Base-by-base conservation (phyloP, 129 eudicot species). In the Flaveria trinervia region DNA sequence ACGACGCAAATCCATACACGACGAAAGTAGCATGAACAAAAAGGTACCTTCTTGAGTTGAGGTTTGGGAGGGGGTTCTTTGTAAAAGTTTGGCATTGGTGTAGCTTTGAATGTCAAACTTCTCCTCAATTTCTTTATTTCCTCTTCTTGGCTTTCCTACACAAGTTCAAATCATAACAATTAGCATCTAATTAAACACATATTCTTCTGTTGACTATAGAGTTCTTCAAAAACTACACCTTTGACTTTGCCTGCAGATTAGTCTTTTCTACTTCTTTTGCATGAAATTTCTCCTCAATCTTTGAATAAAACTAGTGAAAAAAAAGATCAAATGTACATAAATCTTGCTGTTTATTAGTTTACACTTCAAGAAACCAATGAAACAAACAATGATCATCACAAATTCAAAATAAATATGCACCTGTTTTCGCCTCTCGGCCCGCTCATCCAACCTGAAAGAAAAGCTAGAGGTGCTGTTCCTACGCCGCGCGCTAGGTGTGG, bases 31-130 rank as follows among this genome's bases (percentile, higher is more conserved):
- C 12, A 14, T 16, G 20, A 55, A 52, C 36, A 68, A 14, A 33
- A 51, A 9, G 28, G 18, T 73, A 95, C 99, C 99, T 95, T 95
- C 77, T 89, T 95, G 54, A 95, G 86, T 69, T 89, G 92, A 45
- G 79, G 77, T 83, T 86, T 88, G 1, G 96, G 99, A 81, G 94
- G 97, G 43, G 97, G 96, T 62, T 89, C 96, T 82, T 88, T 89
- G 77, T 95, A 95, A 84, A 95, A 95, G 59, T 70, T 83, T 76
- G 99, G 99, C 94, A 95, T 83, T 2, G 97, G 99, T 46, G 87
- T 68, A 52, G 99, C 99, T 91, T 88, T 95, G 81, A 91, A 95
- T 13, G 86, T 84, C 89, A 95, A 85, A 74, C 92, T 91, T 80
- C 88, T 95, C 76, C 99, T 83, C 50, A 91, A 64, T 68, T 77